Evolutionary conservation across 441 rosid species (phyloP).

Genomic region (Euphorbia schlechtendalii): DNA sequence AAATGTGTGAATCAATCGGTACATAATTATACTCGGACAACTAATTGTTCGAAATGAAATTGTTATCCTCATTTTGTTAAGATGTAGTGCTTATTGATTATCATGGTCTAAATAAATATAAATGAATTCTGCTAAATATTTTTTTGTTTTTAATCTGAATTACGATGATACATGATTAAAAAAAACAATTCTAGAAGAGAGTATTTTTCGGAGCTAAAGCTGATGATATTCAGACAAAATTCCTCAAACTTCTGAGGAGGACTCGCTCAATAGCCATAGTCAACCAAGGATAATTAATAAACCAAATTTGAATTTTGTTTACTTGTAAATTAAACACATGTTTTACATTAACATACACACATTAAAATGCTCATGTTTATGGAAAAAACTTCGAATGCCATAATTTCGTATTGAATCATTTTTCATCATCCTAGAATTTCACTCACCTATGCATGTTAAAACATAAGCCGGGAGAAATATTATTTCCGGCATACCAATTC

Average conservation of each 20-base stretch:
- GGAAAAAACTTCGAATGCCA: constrained; percentile 3
- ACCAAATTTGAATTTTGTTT: constrained; percentile 23
- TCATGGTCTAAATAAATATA: no score
- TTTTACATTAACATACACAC: constrained; percentile 8
- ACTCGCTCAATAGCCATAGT: constrained; percentile 40
- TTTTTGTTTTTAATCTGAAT: no score
- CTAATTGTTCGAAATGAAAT: no score
- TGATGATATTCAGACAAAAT: constrained; percentile 16
- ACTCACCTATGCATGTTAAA: constrained; percentile 36
- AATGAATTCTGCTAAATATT: no score
- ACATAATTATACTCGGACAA: no score
- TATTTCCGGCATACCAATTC: constrained; percentile 41
- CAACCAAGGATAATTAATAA: constrained; percentile 25
- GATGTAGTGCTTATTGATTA: no score
- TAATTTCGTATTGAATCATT: neutral
- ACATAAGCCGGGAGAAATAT: constrained; percentile 30
- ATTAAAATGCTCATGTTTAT: constrained; percentile 8
- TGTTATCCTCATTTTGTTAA: no score
- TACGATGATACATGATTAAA: no score
- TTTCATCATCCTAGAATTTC: neutral
- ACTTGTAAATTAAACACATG: constrained; percentile 27
- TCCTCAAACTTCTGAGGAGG: constrained; percentile 31
- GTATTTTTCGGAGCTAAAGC: constrained; percentile 9
- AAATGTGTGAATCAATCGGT: no score
- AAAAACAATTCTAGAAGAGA: constrained; percentile 16